Evolutionary conservation across 805 yeast species (phyloP).

Genomic region (Saccharomycopsis fodiens): DNA sequence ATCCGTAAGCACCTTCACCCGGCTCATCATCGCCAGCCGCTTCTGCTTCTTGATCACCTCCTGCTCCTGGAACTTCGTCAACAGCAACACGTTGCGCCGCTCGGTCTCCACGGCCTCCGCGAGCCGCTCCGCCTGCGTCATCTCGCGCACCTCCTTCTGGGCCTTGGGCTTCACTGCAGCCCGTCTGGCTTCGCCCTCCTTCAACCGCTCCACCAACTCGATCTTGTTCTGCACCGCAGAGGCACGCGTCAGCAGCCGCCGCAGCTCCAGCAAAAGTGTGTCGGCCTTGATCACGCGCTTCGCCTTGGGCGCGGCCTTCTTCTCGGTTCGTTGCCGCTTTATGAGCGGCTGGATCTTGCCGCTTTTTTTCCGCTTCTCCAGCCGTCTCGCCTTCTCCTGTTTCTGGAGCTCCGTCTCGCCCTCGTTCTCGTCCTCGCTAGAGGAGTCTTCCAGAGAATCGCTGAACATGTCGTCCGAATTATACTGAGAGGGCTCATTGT

Average conservation of each 20-base stretch:
- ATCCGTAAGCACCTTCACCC: slow-evolving; percentile 52
- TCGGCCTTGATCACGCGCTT: slow-evolving; percentile 31
- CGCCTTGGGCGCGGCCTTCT: slow-evolving; percentile 27
- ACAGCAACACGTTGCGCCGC: slow-evolving; percentile 59
- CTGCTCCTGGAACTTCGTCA: slow-evolving; percentile 74
- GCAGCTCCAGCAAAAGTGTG: slow-evolving; percentile 39
- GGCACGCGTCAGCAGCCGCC: slow-evolving; percentile 71
- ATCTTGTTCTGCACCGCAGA: slow-evolving; percentile 75
- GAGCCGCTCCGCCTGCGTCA: slow-evolving; percentile 65
- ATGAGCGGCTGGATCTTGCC: slow-evolving; percentile 30
- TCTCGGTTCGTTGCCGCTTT: slow-evolving; percentile 7
- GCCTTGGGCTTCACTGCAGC: slow-evolving; percentile 31
- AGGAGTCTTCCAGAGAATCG: slow-evolving; percentile 15
- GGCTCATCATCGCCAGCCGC: slow-evolving; percentile 65
- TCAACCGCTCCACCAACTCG: slow-evolving; percentile 67
- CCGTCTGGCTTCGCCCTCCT: slow-evolving; percentile 59
- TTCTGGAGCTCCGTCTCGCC: slow-evolving; percentile 37
- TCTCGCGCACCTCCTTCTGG: slow-evolving; percentile 23
- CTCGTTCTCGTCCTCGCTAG: slow-evolving; percentile 14
- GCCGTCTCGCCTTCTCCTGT: slow-evolving; percentile 24
- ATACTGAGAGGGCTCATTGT: neutral
- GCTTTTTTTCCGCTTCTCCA: slow-evolving; percentile 28
- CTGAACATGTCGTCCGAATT: slow-evolving; percentile 18
- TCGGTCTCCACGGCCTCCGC: slow-evolving; percentile 89
- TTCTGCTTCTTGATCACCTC: slow-evolving; percentile 73